phyloP scores from a whole-genome alignment of 2,329 filamentous ascomycete genomes.

The Penicillium paneum region DNA sequence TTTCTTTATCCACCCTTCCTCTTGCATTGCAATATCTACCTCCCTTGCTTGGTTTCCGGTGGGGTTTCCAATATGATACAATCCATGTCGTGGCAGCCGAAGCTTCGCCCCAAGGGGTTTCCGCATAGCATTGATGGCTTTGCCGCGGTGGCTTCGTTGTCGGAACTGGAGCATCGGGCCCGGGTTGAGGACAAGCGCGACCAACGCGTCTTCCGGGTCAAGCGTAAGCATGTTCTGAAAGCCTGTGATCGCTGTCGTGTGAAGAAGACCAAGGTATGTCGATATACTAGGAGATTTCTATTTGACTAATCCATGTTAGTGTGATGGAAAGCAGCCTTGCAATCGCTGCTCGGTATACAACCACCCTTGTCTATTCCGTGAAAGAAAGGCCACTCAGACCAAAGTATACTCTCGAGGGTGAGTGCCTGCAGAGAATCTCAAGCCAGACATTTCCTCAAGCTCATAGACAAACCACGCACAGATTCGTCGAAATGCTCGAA shows the following conservation, averaged over 20 bases:
- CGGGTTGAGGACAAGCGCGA: slow-evolving; percentile 36
- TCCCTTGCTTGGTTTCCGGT: slow-evolving; percentile 1
- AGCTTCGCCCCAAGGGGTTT: slow-evolving; percentile 40
- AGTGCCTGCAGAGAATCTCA: slow-evolving; percentile 1
- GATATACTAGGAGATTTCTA: not conserved
- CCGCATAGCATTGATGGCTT: slow-evolving; percentile 36
- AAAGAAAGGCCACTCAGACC: slow-evolving; percentile 44
- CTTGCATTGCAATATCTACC: not conserved
- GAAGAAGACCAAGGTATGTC: slow-evolving; percentile 45
- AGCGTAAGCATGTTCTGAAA: slow-evolving; percentile 46
- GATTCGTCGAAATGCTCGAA: slow-evolving; percentile 47
- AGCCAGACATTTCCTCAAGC: not conserved
- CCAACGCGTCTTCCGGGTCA: slow-evolving; percentile 43
- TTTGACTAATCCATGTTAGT: slow-evolving; percentile 28
- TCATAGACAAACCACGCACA: slow-evolving; percentile 15
- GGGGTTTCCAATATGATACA: slow-evolving; percentile 2
- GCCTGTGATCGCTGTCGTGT: slow-evolving; percentile 47
- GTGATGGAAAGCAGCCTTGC: slow-evolving; percentile 46
- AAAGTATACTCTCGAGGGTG: slow-evolving; percentile 46
- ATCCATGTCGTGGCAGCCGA: slow-evolving; percentile 43
- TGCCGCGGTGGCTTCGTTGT: slow-evolving; percentile 30
- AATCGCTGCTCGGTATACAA: slow-evolving; percentile 45
- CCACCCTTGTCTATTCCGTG: slow-evolving; percentile 44
- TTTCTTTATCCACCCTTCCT: slow-evolving; percentile 1
- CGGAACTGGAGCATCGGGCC: slow-evolving; percentile 30